Evolutionary conservation across 176 grass and related monocot genomes (phyloP).

Genomic region (sorghum (Sorghum bicolor)): Sorghum_bicolor_NCBIv3 NC_012872.2:60146001-60146500

Average conservation of each 20-base stretch:
- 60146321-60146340: constrained; percentile 2
- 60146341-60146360: constrained; percentile 20
- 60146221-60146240: background rate
- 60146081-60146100: background rate
- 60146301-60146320: constrained; percentile 29
- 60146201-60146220: background rate
- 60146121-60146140: background rate
- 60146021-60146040: too few species aligned
- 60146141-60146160: background rate
- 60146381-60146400: constrained; percentile 40
- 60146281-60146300: background rate
- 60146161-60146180: background rate
- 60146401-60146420: constrained; percentile 22
- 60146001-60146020: too few species aligned
- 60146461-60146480: constrained; percentile 35
- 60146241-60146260: background rate
- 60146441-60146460: constrained; percentile 16
- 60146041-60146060: too few species aligned
- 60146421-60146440: constrained; percentile 19
- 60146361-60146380: constrained; percentile 17
- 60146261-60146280: background rate
- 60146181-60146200: background rate
- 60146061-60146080: too few species aligned
- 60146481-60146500: constrained; percentile 36
- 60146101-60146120: background rate